Base-by-base conservation (phyloP, 2,329 filamentous ascomycete genomes). In the Xylariaceae sp. region DNA sequence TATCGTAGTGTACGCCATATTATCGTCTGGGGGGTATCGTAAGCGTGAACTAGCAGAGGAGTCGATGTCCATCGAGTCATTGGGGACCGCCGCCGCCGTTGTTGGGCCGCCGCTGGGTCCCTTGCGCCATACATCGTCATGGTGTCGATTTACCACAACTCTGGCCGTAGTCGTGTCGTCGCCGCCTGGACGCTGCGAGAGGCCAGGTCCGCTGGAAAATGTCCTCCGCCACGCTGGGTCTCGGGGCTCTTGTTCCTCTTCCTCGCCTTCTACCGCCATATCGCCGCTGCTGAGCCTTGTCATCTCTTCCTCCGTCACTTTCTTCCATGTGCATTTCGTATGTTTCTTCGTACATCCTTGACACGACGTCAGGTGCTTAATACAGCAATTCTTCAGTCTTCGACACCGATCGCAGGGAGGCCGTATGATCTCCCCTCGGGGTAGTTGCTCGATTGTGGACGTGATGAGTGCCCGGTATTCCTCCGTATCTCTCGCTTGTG, bases 301-400 rank as follows among this genome's bases (percentile, higher is more conserved):
- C 22, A 71, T 59, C 48, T 95, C 90, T 3, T 85, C 83, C 22
- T 88, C 81, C 14, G 80, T 82, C n/a, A 93, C 80, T 36, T 86
- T 82, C 55, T 83, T 86, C 89, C 89, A 95, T 12, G 82, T 83
- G 64, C 89, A 95, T 58, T 90, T 91, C 17, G 88, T 88, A 62
- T 95, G 89, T 63, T 94, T 94, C 64, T 88, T 91, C 0, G 89
- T 94, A 64, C 89, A 95, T 19, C 88, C 88, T 64, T 85, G 81
- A 60, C 90, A 95, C 7, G 88, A 88, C 0, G 88, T 94, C 32
- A 93, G 72, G 52, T 95, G 87, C 67, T 94, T 94, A 37, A 91
- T 72, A 51, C 89, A 95, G 47, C 88, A 81, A 69, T 89, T 87
- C 53, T 86, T 83, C 14, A 94, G 72, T 22, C 89, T 77, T 36